Base-by-base conservation (phyloP, 345 rosid species). In the Barbarea vulgaris region DNA sequence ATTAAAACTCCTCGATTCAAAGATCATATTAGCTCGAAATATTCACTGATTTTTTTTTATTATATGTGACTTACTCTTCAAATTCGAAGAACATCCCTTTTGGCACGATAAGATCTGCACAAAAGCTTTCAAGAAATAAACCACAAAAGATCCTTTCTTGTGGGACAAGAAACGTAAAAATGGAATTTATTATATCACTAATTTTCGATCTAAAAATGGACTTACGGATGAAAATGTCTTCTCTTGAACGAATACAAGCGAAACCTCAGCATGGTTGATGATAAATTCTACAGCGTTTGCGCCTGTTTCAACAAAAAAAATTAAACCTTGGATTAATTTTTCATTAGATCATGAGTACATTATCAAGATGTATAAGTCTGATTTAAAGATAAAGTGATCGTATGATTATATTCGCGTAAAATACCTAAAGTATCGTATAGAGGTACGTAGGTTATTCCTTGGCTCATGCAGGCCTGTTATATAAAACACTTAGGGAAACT, bases 221-320 rank as follows among this genome's bases (percentile, higher is more conserved):
- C 91, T 60, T 82, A 95, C 99, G 30, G 96, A 74, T 50, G 97
- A 77, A 64, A 92, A 83, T 77, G 87, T 82, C 84, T 77, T 95
- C 83, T 87, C 91, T 77, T 95, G 98, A 67, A 85, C 96, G 59
- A 90, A 87, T 18, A 84, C 90, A 7, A 92, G 61, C 0, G 96
- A 87, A 81, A 95, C 84, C 83, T 92, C 97, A 3, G 99, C 97
- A 56, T 95, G 99, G 67, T 95, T 95, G 44, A 92, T 82, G 81
- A 92, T 87, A 78, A 92, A 95, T 82, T 90, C 98, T 67, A 95
- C 96, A 13, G 97, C 99, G 70, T 90, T 85, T 41, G 94, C 82
- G 15, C 99, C 98, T 95, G 85, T 79, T 73, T 21, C 42, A 64
- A 62, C 58, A 8, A 77, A 5, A 65, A 8, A 77, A 5, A 65